Conservation (phyloP, 1,284 basidiomycete species). For the Trichosporon sp. region DNA sequence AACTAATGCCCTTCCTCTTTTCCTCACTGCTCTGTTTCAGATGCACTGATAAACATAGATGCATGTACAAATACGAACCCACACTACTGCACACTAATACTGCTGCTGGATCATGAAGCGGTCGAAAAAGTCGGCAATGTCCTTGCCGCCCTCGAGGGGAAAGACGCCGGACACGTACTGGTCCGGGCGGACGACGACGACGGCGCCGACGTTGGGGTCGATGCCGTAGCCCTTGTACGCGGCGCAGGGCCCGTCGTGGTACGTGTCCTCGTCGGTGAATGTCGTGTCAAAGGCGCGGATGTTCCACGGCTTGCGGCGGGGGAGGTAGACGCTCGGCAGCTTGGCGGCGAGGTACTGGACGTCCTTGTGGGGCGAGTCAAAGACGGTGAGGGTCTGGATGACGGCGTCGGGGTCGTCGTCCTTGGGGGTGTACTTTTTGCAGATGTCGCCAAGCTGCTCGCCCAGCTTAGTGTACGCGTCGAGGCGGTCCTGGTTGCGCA, state of each 20-base stretch:
- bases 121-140: conserved; percentile 13
- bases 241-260: conserved; percentile 42
- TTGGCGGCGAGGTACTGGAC: conserved; percentile 13
- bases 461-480: conserved; percentile 53
- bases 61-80: conserved; percentile 3
- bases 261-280: conserved; percentile 37
- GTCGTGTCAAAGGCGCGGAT: conserved; percentile 24
- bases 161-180: conserved; percentile 35
- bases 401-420: conserved; percentile 32
- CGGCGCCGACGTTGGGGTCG: conserved; percentile 35
- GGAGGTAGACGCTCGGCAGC: conserved; percentile 20
- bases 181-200: conserved; percentile 45
- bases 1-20: not conserved
- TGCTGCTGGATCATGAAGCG: conserved; percentile 15
- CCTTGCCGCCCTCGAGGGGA: conserved; percentile 7
- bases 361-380: conserved; percentile 18
- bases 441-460: conserved; percentile 43
- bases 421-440: conserved; percentile 31
- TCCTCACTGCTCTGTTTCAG: not conserved
- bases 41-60: conserved; percentile 3
- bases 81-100: not conserved
- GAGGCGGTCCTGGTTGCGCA: conserved; percentile 50
- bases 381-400: conserved; percentile 25
- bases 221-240: conserved; percentile 47
- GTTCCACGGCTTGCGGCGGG: conserved; percentile 19